Base-by-base conservation (phyloP, 139 green algal species). In the Tetradesmus obliquus region DNA sequence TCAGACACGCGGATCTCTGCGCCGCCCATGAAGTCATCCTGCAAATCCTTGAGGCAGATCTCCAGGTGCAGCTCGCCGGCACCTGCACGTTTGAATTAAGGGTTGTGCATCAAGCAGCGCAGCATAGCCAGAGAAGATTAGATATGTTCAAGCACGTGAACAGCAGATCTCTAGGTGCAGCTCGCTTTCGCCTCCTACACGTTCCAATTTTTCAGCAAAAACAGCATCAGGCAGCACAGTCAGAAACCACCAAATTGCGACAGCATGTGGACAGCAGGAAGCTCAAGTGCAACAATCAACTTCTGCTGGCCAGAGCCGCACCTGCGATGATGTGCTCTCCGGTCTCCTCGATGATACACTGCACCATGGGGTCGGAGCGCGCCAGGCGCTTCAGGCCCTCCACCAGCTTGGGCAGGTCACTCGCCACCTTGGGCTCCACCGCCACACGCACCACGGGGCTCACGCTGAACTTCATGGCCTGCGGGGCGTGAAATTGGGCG, bases 11-110 rank as follows among this genome's bases (percentile, higher is more conserved):
- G 90, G 84, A 92, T 92, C 90, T 99, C 96, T 72, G 98, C 98
- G 87, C 98, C 98, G 71, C 98, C 98, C 98, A 99, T 99, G 97
- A 99, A 99, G 95, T 99, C 98, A n/a, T 99, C 97, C 95, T 99
- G 97, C 92, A 99, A 96, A 93, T 99, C 98, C 95, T 99, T 99
- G 84, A 99, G 94, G 98, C 98, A 99, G 92, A 99, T 99, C 97
- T 99, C 98, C 82, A 99, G 93, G 53, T 85, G 80, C 79, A 94
- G 89, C 88, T 92, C 88, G 57, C 88, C 88, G 71, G 88, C 88
- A 88, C 88, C 88, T 91, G 88, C 53, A 71, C 71, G 5, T 2
- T 4, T 2, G 5, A 12, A 72, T 19, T 20, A 17, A 72, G n/a
- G n/a, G n/a, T n/a, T n/a, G n/a, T n/a, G n/a, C n/a, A n/a, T n/a